Conservation (phyloP, 148 eudicot species). For the Heliamphora exappendiculata region DNA sequence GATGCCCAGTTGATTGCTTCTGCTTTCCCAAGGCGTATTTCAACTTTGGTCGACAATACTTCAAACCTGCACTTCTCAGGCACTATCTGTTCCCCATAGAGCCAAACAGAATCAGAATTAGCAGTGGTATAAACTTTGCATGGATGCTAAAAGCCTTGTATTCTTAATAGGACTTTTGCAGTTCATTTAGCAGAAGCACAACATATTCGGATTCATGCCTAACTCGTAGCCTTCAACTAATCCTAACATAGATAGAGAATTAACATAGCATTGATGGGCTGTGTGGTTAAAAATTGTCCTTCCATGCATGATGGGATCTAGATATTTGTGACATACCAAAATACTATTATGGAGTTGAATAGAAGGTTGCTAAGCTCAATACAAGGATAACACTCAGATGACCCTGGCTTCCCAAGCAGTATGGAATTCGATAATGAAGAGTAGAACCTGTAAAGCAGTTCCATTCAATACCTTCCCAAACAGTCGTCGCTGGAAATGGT, state of each 20-base stretch:
- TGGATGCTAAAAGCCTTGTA: neutral
- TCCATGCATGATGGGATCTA: neutral
- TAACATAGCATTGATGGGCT: neutral
- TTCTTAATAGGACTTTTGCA: neutral
- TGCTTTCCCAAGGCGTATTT: slow-evolving; percentile 16
- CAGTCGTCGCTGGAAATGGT: slow-evolving; percentile 18
- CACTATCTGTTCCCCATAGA: slow-evolving; percentile 16
- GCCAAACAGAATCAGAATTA: neutral
- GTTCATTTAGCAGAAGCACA: neutral
- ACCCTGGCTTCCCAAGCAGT: neutral
- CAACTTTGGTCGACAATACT: slow-evolving; percentile 24
- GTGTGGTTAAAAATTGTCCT: neutral
- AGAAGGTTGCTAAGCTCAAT: neutral
- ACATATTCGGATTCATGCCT: neutral
- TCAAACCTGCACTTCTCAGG: slow-evolving; percentile 21
- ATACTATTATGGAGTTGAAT: neutral
- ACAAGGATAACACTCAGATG: neutral
- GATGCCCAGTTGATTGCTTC: slow-evolving; percentile 20
- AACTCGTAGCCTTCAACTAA: neutral
- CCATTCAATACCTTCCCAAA: slow-evolving; percentile 16
- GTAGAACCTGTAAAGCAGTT: neutral
- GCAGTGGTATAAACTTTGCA: neutral
- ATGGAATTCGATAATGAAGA: neutral
- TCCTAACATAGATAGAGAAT: neutral
- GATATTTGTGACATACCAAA: neutral